Base-by-base conservation (phyloP, 768 basidiomycete species). In the Mycena latifolia region DNA sequence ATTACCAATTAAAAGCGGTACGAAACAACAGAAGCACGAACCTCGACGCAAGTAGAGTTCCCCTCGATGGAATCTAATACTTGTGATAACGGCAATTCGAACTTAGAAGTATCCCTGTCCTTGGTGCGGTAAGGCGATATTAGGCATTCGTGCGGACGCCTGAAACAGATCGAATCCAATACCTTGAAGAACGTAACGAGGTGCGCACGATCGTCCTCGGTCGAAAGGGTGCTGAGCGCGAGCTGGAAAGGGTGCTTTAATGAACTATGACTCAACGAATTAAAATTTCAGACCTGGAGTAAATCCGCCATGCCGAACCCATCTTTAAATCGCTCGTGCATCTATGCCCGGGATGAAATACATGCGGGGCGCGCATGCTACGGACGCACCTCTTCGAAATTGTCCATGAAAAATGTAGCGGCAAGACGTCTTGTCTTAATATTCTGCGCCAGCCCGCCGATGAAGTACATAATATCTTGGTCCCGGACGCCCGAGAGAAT, bases 361-460 rank as follows among this genome's bases (percentile, higher is more conserved):
- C 55, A 57, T 62, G 60, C 37, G 65, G 39, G 7, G 37, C 46
- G 35, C 54, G 58, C 58, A 51, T 54, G 64, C 43, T 43, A 61
- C n/a, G 41, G 14, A 22, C 55, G 29, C 69, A 70, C 84, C 61
- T 67, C 85, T 80, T 69, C 72, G 71, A 84, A 89, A 71, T 88
- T 81, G n/a, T 81, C 75, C 77, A 82, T 79, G 74, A 89, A 84
- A 74, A 84, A 87, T 39, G 78, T 67, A 11, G 77, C 80, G n/a
- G 82, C 74, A 54, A 76, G 71, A 46, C 85, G 77, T 37, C 84
- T 76, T 3, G 82, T 79, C 41, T 69, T 54, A n/a, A 75, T 68
- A 77, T 91, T 91, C 45, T 62, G 71, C 24, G 79, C 72, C 8
- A 87, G 75, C 12, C 80, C 83, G 27, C 66, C 65, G 69, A 86